Base-by-base conservation (phyloP, 163 green algal genomes). In the Coccomyxa subellipsoidea region DNA sequence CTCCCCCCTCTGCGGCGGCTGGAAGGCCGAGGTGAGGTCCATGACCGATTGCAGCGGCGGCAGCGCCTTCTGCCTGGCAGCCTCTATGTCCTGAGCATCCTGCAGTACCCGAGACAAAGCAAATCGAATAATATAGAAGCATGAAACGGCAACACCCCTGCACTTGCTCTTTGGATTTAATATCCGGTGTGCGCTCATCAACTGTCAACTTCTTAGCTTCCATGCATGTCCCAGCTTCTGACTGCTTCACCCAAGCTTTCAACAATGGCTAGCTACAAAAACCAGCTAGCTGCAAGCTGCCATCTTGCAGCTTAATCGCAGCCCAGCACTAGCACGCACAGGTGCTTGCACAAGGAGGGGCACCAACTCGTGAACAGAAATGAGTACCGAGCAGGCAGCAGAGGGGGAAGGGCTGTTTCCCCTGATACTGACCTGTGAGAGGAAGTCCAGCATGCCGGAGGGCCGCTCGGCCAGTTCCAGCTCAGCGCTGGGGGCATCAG, bases 31-130 rank as follows among this genome's bases (percentile, higher is more conserved):
- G 21, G 92, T 95, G 15, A 95, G 85, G 59, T 95, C 92, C 32
- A 93, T 21, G 34, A 94, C 86, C 0, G 83, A 91, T 85, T 95
- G 89, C 54, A 93, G 81, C 2, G 91, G 91, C n/a, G 89, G 90
- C 77, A 94, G 82, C 69, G 83, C 59, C 2, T 73, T 70, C 15
- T 12, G n/a, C 6, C 72, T 82, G 7, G 87, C 85, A n/a, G 23
- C 32, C 7, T 38, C 34, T 38, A 81, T 25, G 37, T 89, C 85
- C 78, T 81, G 69, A 2, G 81, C 79, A 5, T 81, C 79, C 83
- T 86, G 78, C 39, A 82, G n/a, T 47, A 21, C 34, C 39, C 78
- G 2, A 76, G n/a, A 31, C 23, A 4, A 77, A 82, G 53, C n/a
- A n/a, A n/a, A n/a, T n/a, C n/a, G n/a, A n/a, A n/a, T n/a, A n/a